phyloP scores from a whole-genome alignment of 495 filamentous ascomycete genomes.

The Letharia lupina region DNA sequence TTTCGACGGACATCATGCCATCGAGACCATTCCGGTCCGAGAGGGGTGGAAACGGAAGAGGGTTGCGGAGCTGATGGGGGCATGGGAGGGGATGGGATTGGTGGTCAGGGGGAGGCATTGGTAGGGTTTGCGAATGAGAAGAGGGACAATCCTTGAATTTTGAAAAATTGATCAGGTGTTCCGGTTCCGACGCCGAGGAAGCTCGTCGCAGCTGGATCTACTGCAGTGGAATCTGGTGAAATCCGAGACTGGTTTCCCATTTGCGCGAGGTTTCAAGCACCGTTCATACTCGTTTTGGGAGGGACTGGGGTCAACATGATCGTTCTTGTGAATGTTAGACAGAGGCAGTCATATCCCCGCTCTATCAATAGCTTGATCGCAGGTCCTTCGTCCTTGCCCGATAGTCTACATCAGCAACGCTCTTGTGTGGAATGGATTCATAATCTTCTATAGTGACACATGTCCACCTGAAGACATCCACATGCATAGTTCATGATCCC shows the following conservation, averaged over 20 bases:
- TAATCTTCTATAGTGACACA: too few species aligned
- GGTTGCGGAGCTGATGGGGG: slow-evolving; percentile 58
- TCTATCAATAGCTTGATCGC: too few species aligned
- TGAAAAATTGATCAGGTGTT: too few species aligned
- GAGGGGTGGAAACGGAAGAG: slow-evolving; percentile 81
- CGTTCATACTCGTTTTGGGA: neutral
- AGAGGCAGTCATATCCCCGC: too few species aligned
- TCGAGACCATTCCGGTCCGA: slow-evolving; percentile 75
- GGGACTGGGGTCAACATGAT: too few species aligned
- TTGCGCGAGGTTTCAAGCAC: too few species aligned
- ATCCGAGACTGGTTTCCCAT: too few species aligned
- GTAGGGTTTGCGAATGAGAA: slow-evolving; percentile 7
- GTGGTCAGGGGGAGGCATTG: slow-evolving; percentile 22
- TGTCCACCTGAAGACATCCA: too few species aligned
- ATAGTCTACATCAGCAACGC: neutral
- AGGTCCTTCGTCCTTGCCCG: too few species aligned
- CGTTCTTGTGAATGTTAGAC: too few species aligned
- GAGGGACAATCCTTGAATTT: too few species aligned
- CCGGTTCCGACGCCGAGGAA: too few species aligned
- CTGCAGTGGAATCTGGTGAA: neutral
- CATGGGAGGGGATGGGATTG: slow-evolving; percentile 44
- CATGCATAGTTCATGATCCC: slow-evolving; percentile 23
- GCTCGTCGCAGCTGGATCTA: neutral
- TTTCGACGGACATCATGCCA: slow-evolving; percentile 76
- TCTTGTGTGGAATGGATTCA: neutral